Base-by-base conservation (phyloP, 1,139 yeast genomes). In the Hansenula anomala region DNA sequence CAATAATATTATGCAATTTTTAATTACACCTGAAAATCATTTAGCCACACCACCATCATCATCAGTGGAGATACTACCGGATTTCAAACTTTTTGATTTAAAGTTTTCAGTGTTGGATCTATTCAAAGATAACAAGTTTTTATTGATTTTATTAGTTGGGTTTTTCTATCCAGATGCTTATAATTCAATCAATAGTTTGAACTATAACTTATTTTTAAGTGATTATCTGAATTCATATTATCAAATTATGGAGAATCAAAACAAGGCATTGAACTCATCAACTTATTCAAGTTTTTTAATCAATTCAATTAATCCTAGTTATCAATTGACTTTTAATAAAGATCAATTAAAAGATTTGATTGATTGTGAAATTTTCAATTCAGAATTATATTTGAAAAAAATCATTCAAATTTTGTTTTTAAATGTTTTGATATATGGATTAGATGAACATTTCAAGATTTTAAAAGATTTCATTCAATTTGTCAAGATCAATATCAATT, bases 141-240 rank as follows among this genome's bases (percentile, higher is more conserved):
- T 49, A 1, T 39, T 52, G 11, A 34, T 52, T 5, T 30, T 44
- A 13, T 34, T 50, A 1, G 29, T 48, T 1, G 45, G 50, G 3
- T 43, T 42, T 34, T 48, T 43, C 24, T 48, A 50, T 28, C 49
- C 52, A 1, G 33, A 46, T 30, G 28, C 15, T 33, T 31, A 8
- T 36, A 23, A 23, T 11, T 8, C 25, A 20, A 20, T 20, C 9
- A 20, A 20, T 30, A 10, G 9, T 5, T 23, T 31, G 11, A 31
- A 36, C 28, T 48, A 42, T 33, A 29, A 41, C 0, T 33, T 43
- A 7, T 43, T 52, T 19, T 22, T 52, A 7, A 28, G 36, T 4
- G 54, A 52, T 31, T 53, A 45, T 29, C 33, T 53, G 15, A 39
- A 43, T 25, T 52, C 56, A 1, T 53, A 49, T 43, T 53, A 46